phyloP scores from a whole-genome alignment of 768 basidiomycete species.

The Tricholoma flavovirens region DNA sequence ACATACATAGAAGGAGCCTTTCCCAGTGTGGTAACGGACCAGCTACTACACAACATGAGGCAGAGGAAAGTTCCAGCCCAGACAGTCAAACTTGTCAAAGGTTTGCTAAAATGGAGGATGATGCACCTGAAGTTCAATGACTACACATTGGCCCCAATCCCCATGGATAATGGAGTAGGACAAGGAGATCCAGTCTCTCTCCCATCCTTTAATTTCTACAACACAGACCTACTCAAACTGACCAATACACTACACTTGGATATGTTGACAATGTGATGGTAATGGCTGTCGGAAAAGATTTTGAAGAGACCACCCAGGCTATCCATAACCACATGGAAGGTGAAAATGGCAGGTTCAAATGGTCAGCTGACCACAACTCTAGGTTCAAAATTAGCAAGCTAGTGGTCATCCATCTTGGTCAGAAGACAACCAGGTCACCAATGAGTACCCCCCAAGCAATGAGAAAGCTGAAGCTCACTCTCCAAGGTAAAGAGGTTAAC shows the following conservation, averaged over 20 bases:
- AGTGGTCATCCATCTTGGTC: neutral
- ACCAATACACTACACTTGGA: neutral
- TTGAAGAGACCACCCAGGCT: too few species aligned
- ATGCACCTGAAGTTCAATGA: neutral
- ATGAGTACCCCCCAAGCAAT: neutral
- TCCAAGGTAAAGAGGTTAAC: neutral
- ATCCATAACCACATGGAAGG: slow-evolving; percentile 1
- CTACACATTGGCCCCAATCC: neutral
- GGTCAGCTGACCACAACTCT: slow-evolving; percentile 21
- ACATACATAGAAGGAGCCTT: neutral
- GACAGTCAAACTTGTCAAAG: neutral
- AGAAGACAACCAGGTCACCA: neutral
- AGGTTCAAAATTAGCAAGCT: too few species aligned
- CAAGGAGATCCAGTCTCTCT: slow-evolving; percentile 19
- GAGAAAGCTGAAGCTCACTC: neutral
- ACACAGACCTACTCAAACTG: neutral
- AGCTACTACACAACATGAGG: neutral
- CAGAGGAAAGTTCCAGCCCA: neutral
- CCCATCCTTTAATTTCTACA: neutral
- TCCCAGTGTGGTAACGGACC: neutral
- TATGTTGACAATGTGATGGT: slow-evolving; percentile 1
- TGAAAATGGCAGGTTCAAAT: slow-evolving; percentile 9
- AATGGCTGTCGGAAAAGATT: neutral
- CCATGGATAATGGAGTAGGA: too few species aligned
- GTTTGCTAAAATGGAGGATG: neutral